These are phyloP conservation scores for Curvularia eragrostidis DNA, from an alignment of 2,329 filamentous ascomycete genomes.

Conservation along the genomic window DNA sequence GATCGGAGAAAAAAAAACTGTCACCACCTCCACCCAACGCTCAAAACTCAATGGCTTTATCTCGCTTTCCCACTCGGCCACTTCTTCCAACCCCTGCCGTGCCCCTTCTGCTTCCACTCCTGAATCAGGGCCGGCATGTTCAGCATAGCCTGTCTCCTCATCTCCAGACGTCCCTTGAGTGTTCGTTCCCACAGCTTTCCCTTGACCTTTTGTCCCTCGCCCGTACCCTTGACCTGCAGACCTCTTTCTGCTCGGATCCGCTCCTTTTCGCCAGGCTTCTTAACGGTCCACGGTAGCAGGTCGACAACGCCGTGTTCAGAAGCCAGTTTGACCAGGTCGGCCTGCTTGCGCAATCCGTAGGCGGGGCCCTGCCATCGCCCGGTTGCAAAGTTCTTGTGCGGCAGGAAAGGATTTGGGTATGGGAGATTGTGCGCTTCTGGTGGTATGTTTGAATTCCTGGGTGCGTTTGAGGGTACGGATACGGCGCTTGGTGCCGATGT, in stretches of 20 bases:
- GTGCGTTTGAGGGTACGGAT: slow-evolving; percentile 16
- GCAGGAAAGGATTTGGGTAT: slow-evolving; percentile 80
- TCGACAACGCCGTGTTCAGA: slow-evolving; percentile 79
- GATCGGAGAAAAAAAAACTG: background rate
- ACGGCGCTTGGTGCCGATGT: slow-evolving; percentile 39
- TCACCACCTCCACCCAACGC: background rate
- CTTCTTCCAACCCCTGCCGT: slow-evolving; percentile 77
- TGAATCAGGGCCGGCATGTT: slow-evolving; percentile 92
- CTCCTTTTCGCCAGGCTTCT: slow-evolving; percentile 75
- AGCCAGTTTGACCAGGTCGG: slow-evolving; percentile 88
- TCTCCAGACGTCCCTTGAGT: slow-evolving; percentile 81
- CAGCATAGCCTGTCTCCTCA: slow-evolving; percentile 89
- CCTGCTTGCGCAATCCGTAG: slow-evolving; percentile 85
- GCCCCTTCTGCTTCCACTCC: slow-evolving; percentile 83
- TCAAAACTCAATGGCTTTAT: slow-evolving; percentile 10
- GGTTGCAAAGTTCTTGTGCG: slow-evolving; percentile 77
- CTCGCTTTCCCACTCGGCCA: slow-evolving; percentile 62
- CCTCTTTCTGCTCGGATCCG: slow-evolving; percentile 78
- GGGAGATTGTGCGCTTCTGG: slow-evolving; percentile 51
- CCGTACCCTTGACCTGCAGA: slow-evolving; percentile 87
- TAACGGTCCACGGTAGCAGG: slow-evolving; percentile 76
- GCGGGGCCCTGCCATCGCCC: slow-evolving; percentile 83
- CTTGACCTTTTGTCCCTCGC: slow-evolving; percentile 92
- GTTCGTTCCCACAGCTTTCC: slow-evolving; percentile 92
- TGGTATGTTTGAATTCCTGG: slow-evolving; percentile 23